Evolutionary conservation across 352 stramenopile species (phyloP).

Genomic region (Pythium volutum): DNA sequence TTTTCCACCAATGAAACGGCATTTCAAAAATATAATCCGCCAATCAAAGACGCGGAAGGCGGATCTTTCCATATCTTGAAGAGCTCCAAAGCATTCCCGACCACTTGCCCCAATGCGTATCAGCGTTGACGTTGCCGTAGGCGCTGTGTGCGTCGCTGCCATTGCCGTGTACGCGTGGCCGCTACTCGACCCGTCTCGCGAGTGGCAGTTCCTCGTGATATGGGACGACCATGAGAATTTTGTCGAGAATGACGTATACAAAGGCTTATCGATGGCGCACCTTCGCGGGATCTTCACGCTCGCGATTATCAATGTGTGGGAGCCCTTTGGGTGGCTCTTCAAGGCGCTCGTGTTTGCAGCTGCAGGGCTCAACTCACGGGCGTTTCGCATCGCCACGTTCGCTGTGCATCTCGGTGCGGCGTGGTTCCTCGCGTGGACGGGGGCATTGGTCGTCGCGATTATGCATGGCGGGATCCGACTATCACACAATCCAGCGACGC

Average conservation of each 20-base stretch:
- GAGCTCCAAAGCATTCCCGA: slow-evolving; percentile 2
- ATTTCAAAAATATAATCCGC: slow-evolving; percentile 4
- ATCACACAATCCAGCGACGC: neutral
- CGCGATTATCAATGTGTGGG: slow-evolving; percentile 63
- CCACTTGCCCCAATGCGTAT: neutral
- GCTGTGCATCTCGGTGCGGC: slow-evolving; percentile 37
- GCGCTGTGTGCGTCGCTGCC: slow-evolving; percentile 1
- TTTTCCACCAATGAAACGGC: slow-evolving; percentile 2
- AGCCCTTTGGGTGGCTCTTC: slow-evolving; percentile 61
- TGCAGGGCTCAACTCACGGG: slow-evolving; percentile 36
- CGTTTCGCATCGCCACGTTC: slow-evolving; percentile 39
- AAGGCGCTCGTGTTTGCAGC: slow-evolving; percentile 45
- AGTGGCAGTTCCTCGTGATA: slow-evolving; percentile 46
- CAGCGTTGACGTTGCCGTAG: neutral
- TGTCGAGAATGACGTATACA: slow-evolving; percentile 44
- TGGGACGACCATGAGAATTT: slow-evolving; percentile 71
- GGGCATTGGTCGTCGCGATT: slow-evolving; percentile 28
- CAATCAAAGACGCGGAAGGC: slow-evolving; percentile 4
- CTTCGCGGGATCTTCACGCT: slow-evolving; percentile 49
- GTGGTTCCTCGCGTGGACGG: slow-evolving; percentile 27
- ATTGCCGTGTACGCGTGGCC: slow-evolving; percentile 15
- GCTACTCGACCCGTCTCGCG: slow-evolving; percentile 15
- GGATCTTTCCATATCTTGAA: slow-evolving; percentile 25
- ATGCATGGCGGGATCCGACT: slow-evolving; percentile 11
- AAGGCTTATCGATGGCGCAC: slow-evolving; percentile 31